Evolutionary conservation across 2,329 filamentous ascomycete species (phyloP), one percentile per base, ranked within the genome.

Genomic region (Fusarium nodosum): DNA sequence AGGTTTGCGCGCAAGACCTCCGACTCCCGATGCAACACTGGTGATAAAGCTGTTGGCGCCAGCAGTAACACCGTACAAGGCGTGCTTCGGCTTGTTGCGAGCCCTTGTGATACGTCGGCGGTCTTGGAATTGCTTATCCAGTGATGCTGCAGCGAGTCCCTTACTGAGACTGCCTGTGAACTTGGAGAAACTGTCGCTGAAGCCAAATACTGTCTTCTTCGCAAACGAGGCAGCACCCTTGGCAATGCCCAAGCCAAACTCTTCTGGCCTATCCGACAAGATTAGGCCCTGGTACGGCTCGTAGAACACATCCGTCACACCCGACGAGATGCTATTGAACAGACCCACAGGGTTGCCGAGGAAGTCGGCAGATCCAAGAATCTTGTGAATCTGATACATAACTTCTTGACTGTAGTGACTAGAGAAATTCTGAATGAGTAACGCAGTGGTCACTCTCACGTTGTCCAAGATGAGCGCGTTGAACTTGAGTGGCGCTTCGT

Each of bases 91-190:
- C 64, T 95, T 87, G 80, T 99, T 99, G 47, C 97, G 89, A 30
- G 94, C 93, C 64, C 93, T 90, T 5, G 94, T 94, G 85, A 98
- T 99, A 61, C 97, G 92, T 55, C 96, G 91, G 64, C 95, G 91
- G 79, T 98, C 94, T 79, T 99, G 97, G 83, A 98, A 99, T 77
- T 99, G 95, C 80, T 99, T 98, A 83, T 99, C 96, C 70, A 99
- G 87, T 7, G 95, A 97, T 20, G 96, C 96, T 34, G 94, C 96
- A 4, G 96, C 94, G 48, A 99, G 88, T 63, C 96, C 96, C 82
- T 99, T 99, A 72, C 94, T 97, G 80, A 99, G 92, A 79, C 93
- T 97, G 55, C 97, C 97, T 2, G 97, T 99, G 78, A 98, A 93
- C 78, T 99, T 99, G 73, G 94, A 96, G 82, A 99, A 94, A 76